Evolutionary conservation across 495 filamentous ascomycete genomes (phyloP), one percentile per base, ranked within the genome.

Genomic region (Rhizodiscina lignyota): DNA sequence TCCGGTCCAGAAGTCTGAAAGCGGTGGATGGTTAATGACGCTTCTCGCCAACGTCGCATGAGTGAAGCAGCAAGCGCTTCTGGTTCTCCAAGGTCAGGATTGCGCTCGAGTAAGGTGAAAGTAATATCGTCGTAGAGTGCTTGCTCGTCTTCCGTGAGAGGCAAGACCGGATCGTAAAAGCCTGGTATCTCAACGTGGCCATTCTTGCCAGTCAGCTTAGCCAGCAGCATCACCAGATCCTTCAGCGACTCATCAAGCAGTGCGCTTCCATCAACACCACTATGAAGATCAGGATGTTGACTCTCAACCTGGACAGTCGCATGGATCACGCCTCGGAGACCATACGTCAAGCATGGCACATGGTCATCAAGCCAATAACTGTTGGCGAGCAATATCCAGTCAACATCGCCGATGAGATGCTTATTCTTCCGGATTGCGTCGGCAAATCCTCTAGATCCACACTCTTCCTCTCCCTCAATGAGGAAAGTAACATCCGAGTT

Each of bases 291-390:
- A 1, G 85, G 83, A 40, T 79, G 78, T 30, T 74, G 70, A 31
- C 83, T 92, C 40, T 83, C 75, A 20, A 96, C 69, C 31, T 82
- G 73, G 17, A 97, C 63, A 11, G 83, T 94, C 5, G 85, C 87
- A 51, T 94, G 86, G 12, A 97, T 77, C 18, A 96, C 85, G n/a
- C 89, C 89, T 32, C 89, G 69, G 2, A 94, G 63, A 5, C 89
- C 89, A 43, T 97, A 97, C 1, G 91, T 97, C 22, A 97, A 59
- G 53, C 89, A 96, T 1, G 89, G 89, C 4, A 86, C 80, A 39
- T 84, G 79, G 50, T 97, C 89, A 51, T 94, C 83, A 2, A 97
- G 66, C 89, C 89, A 97, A 59, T 97, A 96, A 55, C 85, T 94
- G 57, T 96, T 96, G 0, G 89, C 89, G 4, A 96, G 58, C 1